phyloP scores from a whole-genome alignment of 1,284 basidiomycete species.

The Nidula niveotomentosa region DNA sequence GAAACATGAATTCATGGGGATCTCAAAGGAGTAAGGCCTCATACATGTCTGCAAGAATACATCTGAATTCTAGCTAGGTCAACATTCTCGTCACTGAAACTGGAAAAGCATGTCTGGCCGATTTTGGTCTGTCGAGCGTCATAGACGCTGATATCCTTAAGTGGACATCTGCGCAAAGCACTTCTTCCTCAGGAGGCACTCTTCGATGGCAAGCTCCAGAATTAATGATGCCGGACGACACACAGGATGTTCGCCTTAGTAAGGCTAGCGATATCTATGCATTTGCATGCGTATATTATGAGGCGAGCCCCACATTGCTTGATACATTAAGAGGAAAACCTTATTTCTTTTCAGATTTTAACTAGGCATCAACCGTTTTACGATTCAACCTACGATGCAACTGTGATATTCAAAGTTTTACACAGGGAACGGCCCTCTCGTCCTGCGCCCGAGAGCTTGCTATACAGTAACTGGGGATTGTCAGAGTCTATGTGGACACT shows the following conservation, averaged over 20 bases:
- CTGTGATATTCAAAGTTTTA: conserved; percentile 2
- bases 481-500: too few species aligned
- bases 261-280: conserved; percentile 23
- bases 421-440: too few species aligned
- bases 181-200: conserved; percentile 13
- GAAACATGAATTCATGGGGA: conserved; percentile 19
- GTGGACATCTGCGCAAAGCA: conserved; percentile 10
- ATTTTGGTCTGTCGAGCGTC: conserved; percentile 20
- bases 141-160: conserved; percentile 6
- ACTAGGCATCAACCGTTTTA: conserved; percentile 9
- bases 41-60: not conserved
- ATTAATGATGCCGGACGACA: conserved; percentile 10
- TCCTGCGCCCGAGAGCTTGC: too few species aligned
- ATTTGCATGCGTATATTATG: conserved; percentile 22
- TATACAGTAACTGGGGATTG: too few species aligned
- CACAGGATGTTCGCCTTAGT: conserved; percentile 8
- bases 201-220: conserved; percentile 20
- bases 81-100: conserved; percentile 23
- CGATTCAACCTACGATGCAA: not conserved
- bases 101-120: conserved; percentile 24
- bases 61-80: conserved; percentile 8
- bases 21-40: conserved; percentile 17
- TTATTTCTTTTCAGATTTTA: conserved; percentile 5
- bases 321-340: too few species aligned
- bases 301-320: conserved; percentile 8